Conservation (phyloP, 176 grass and related monocot genomes). For the Phoenix roebelenii region DNA sequence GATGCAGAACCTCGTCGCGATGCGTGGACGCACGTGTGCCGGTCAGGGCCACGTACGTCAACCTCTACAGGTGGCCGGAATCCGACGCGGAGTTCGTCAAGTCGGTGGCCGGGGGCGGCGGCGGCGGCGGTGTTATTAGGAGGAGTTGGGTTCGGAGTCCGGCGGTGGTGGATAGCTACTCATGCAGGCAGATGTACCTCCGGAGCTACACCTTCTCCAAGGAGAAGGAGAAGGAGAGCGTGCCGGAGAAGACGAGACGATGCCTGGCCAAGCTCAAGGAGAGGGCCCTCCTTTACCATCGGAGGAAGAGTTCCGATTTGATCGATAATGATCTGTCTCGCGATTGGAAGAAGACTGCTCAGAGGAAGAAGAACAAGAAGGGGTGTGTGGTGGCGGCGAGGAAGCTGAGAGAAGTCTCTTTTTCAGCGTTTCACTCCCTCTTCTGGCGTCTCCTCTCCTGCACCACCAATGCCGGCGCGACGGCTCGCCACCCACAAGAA, state of each 20-base stretch:
- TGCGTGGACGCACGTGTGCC: conserved; percentile 60
- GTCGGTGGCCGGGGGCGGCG: conserved; percentile 26
- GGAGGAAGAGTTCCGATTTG: too few species aligned
- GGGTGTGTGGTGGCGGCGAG: too few species aligned
- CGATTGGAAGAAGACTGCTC: too few species aligned
- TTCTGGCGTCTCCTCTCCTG: too few species aligned
- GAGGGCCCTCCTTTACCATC: conserved; percentile 6
- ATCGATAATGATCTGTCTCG: too few species aligned
- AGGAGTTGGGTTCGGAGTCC: conserved; percentile 5
- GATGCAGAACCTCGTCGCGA: conserved; percentile 45
- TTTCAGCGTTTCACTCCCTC: too few species aligned
- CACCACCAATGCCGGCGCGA: too few species aligned
- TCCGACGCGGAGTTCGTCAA: conserved; percentile 91
- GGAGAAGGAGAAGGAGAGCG: conserved; percentile 51
- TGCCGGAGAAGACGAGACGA: conserved; percentile 68
- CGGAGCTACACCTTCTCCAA: conserved; percentile 91
- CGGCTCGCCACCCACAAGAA: too few species aligned
- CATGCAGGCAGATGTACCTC: conserved; percentile 88
- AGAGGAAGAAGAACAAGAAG: too few species aligned
- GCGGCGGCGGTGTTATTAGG: background rate
- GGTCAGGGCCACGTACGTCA: conserved; percentile 67
- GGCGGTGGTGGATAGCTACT: conserved; percentile 85
- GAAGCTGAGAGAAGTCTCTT: too few species aligned
- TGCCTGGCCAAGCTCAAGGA: conserved; percentile 53
- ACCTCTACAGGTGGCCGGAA: conserved; percentile 94